Conservation (phyloP, 768 basidiomycete species). For the Pilatotrama ljubarskyi region DNA sequence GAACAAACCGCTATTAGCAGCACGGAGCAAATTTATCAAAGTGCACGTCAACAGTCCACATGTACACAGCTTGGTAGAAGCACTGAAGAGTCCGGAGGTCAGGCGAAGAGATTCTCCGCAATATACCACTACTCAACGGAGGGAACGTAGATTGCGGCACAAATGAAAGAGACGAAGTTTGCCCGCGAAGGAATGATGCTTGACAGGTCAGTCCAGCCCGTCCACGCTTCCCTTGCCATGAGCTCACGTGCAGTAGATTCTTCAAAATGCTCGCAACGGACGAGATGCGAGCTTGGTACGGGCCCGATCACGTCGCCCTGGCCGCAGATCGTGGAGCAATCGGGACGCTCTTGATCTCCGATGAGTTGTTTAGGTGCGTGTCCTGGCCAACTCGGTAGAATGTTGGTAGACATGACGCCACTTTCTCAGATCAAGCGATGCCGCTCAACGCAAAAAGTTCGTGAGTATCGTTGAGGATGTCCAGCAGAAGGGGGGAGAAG, state of each 20-base stretch:
- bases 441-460: slow-evolving; percentile 74
- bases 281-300: slow-evolving; percentile 98
- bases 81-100: slow-evolving; percentile 93
- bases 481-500: slow-evolving; percentile 85
- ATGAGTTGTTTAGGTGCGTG: slow-evolving; percentile 84
- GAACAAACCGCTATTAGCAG: slow-evolving; percentile 80
- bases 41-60: slow-evolving; percentile 93
- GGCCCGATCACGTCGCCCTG: slow-evolving; percentile 88
- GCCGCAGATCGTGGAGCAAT: slow-evolving; percentile 94
- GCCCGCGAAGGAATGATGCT: slow-evolving; percentile 89
- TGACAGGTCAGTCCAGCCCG: slow-evolving; percentile 70
- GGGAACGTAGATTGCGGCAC: slow-evolving; percentile 62
- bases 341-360: slow-evolving; percentile 92
- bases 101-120: slow-evolving; percentile 14
- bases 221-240: not conserved
- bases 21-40: slow-evolving; percentile 82
- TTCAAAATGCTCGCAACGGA: slow-evolving; percentile 96
- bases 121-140: no score
- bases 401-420: no score
- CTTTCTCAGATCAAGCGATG: slow-evolving; percentile 70
- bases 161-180: slow-evolving; percentile 94
- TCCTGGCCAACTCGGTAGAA: no score
- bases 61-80: slow-evolving; percentile 94
- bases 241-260: slow-evolving; percentile 59
- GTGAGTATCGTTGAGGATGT: slow-evolving; percentile 89